These are phyloP conservation scores for Zarea fungicola DNA, from an alignment of 2,329 filamentous ascomycete species.

Conservation along the genomic window DNA sequence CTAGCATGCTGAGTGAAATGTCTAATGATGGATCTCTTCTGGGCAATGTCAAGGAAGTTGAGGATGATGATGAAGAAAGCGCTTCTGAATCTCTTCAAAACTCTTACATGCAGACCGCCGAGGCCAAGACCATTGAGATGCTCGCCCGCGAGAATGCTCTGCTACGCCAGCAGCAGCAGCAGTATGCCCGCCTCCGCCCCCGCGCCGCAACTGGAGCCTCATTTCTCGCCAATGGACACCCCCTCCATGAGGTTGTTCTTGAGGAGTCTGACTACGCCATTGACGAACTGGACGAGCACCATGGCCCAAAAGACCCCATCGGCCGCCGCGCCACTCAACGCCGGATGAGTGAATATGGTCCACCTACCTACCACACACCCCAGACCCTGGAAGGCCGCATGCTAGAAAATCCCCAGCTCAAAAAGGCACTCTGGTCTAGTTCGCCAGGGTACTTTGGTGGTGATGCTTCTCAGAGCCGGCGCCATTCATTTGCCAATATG, in stretches of 20 bases:
- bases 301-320: constrained; percentile 44
- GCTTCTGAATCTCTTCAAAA: constrained; percentile 46
- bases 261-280: constrained; percentile 69
- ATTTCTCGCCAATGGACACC: constrained; percentile 53
- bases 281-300: constrained; percentile 61
- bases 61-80: constrained; percentile 58
- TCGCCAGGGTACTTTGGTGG: constrained; percentile 60
- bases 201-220: constrained; percentile 52
- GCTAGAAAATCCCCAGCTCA: constrained; percentile 51
- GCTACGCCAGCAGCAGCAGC: constrained; percentile 48
- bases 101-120: constrained; percentile 48
- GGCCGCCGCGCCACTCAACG: constrained; percentile 42
- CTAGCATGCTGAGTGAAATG: constrained; percentile 71
- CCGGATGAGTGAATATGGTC: constrained; percentile 54
- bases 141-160: constrained; percentile 59
- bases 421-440: constrained; percentile 67
- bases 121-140: constrained; percentile 59
- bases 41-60: constrained; percentile 65
- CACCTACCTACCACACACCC: constrained; percentile 41
- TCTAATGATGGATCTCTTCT: constrained; percentile 57
- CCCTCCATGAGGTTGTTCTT: constrained; percentile 54
- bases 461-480: constrained; percentile 66
- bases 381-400: constrained; percentile 56
- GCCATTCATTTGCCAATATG: constrained; percentile 73
- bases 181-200: constrained; percentile 51